These are phyloP conservation scores for Bidens hawaiensis DNA, from an alignment of 140 eudicot genomes.

Conservation along the genomic window DNA sequence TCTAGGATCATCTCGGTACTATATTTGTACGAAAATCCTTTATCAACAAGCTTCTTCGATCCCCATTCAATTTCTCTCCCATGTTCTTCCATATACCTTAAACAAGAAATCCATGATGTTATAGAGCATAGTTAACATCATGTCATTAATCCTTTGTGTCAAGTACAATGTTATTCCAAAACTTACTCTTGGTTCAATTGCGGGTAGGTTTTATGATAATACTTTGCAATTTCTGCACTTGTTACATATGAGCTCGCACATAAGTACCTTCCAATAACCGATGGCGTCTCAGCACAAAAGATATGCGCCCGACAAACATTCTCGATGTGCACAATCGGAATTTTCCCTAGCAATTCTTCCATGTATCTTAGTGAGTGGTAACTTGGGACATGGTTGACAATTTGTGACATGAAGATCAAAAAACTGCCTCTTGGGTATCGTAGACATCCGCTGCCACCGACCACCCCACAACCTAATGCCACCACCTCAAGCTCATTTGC, in stretches of 20 bases:
- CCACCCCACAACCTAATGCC: constrained; percentile 39
- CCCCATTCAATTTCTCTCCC: constrained; percentile 21
- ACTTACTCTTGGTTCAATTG: constrained; percentile 30
- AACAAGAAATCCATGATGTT: neutral
- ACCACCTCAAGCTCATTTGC: constrained; percentile 37
- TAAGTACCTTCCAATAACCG: constrained; percentile 35
- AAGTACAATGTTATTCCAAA: neutral
- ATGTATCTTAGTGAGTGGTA: constrained; percentile 24
- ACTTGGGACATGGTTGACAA: neutral
- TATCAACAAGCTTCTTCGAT: constrained; percentile 33
- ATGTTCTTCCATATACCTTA: constrained; percentile 24
- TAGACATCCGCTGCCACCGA: constrained; percentile 40
- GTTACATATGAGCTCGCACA: constrained; percentile 31
- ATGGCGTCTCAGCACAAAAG: constrained; percentile 32
- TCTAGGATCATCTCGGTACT: constrained; percentile 29
- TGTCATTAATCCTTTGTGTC: neutral
- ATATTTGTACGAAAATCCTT: constrained; percentile 38
- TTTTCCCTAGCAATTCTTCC: constrained; percentile 38
- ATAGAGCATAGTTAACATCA: neutral
- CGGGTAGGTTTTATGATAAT: constrained; percentile 24
- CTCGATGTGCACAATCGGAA: constrained; percentile 46
- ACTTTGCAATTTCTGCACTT: constrained; percentile 27
- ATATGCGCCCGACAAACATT: constrained; percentile 41
- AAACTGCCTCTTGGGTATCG: neutral
- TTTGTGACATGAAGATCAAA: constrained; percentile 18